These are phyloP conservation scores for Fraxinus sp. DNA, from an alignment of 305 asterid genomes.

Conservation along the genomic window DNA sequence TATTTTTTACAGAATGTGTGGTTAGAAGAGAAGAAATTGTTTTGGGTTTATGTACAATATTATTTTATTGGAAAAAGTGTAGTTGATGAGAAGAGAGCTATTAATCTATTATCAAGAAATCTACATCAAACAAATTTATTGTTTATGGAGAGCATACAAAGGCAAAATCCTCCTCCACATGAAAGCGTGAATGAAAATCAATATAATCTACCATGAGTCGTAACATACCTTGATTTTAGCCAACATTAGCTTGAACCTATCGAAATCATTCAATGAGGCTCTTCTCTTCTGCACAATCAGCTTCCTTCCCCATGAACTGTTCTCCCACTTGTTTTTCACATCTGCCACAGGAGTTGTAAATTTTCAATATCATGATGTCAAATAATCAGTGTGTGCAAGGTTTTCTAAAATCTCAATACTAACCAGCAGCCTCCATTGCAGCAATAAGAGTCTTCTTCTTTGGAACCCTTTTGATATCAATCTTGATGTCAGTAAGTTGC, in stretches of 20 bases:
- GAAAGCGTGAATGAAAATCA: not conserved
- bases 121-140: not conserved
- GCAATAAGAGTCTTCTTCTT: slow-evolving; percentile 19
- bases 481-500: slow-evolving; percentile 75
- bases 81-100: too few species aligned
- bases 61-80: too few species aligned
- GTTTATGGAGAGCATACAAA: not conserved
- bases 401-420: slow-evolving; percentile 14
- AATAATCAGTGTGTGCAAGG: not conserved
- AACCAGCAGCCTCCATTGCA: slow-evolving; percentile 34
- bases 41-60: too few species aligned
- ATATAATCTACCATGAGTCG: not conserved
- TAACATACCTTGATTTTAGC: slow-evolving; percentile 39
- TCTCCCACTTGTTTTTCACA: slow-evolving; percentile 24
- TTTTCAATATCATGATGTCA: not conserved
- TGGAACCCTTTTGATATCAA: slow-evolving; percentile 57
- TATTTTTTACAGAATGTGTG: too few species aligned
- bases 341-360: slow-evolving; percentile 30
- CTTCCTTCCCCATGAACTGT: slow-evolving; percentile 3
- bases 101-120: not conserved
- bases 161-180: not conserved
- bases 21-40: too few species aligned
- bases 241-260: slow-evolving; percentile 1
- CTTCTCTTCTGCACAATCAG: slow-evolving; percentile 16
- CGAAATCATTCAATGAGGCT: slow-evolving; percentile 19